Base-by-base conservation (phyloP, 768 basidiomycete species). In the Amanita fuliginea region DNA sequence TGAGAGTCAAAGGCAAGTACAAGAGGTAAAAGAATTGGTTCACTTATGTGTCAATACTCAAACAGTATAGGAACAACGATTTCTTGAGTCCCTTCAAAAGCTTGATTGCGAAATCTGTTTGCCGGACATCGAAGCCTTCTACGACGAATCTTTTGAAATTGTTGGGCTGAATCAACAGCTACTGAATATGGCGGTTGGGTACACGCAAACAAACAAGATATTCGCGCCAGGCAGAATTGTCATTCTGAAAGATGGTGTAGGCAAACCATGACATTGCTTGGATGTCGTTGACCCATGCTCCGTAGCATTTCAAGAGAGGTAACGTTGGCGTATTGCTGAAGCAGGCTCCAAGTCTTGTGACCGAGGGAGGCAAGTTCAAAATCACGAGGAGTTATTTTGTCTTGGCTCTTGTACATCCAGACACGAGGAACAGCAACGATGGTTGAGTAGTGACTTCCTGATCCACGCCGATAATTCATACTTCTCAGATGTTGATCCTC, bases 1-100 rank as follows among this genome's bases (percentile, higher is more conserved):
- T 3, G 92, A 95, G 48, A 90, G 98, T 53, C 92, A 98, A 64
- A 82, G 85, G 62, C 78, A 84, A 60, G 87, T 98, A 19, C 62
- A 72, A 2, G 83, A 95, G 72, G 95, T 90, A 53, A 58, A 13
- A 36, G 3, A 11, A 14, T 2, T 3, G 5, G 13, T 41, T 11
- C 16, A 26, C 4, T 40, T 6, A 13, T 19, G 11, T 41, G 26
- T 24, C 2, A 10, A 21, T 22, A 22, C 46, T 50, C 26, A 47
- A 26, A 13, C 4, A n/a, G 6, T 33, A 43, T 54, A 95, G 93
- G 76, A 76, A 54, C 91, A 95, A 64, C 85, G 73, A 60, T 65
- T 64, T 24, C 69, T 95, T 11, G 70, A 77, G 2, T 67, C 71
- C 14, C 63, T 92, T 48, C 75, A 75, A 19, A 77, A 79, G 57